Percentiles rank a stretch among this genome's conserved stretches.
Conservation (phyloP, 805 yeast species). For the Pichia occidentalis region DNA sequence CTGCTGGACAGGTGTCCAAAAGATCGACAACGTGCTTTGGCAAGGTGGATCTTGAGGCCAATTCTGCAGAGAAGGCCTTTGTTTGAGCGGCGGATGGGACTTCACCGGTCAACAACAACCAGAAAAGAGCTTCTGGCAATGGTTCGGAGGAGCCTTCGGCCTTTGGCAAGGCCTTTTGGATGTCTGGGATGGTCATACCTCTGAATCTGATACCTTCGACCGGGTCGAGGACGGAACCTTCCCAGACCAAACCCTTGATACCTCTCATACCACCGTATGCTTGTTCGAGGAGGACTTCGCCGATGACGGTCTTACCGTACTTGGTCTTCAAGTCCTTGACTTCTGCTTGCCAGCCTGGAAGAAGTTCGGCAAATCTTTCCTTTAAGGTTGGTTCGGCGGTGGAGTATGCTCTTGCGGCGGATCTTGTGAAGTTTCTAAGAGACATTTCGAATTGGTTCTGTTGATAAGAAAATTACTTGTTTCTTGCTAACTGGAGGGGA, state of each 20-base stretch:
- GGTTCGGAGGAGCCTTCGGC: conserved; percentile 60
- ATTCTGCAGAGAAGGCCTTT: conserved; percentile 63
- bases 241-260: conserved; percentile 81
- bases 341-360: conserved; percentile 89
- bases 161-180: conserved; percentile 68
- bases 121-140: conserved; percentile 73
- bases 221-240: conserved; percentile 80
- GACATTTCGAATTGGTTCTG: conserved; percentile 15
- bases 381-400: conserved; percentile 59
- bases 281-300: conserved; percentile 69
- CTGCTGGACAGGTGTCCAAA: conserved; percentile 66
- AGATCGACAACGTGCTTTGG: conserved; percentile 74
- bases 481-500: too few species aligned
- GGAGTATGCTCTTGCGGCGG: conserved; percentile 32
- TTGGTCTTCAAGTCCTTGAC: conserved; percentile 85
- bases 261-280: conserved; percentile 93
- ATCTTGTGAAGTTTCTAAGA: conserved; percentile 28
- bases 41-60: conserved; percentile 69
- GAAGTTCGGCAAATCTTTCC: conserved; percentile 87
- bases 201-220: conserved; percentile 83
- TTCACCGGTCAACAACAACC: conserved; percentile 80
- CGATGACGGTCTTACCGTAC: conserved; percentile 77
- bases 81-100: conserved; percentile 69
- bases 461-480: background rate
- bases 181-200: conserved; percentile 76